phyloP scores from a whole-genome alignment of 108 stramenopile species.

The Stephanodiscus triporus region DNA sequence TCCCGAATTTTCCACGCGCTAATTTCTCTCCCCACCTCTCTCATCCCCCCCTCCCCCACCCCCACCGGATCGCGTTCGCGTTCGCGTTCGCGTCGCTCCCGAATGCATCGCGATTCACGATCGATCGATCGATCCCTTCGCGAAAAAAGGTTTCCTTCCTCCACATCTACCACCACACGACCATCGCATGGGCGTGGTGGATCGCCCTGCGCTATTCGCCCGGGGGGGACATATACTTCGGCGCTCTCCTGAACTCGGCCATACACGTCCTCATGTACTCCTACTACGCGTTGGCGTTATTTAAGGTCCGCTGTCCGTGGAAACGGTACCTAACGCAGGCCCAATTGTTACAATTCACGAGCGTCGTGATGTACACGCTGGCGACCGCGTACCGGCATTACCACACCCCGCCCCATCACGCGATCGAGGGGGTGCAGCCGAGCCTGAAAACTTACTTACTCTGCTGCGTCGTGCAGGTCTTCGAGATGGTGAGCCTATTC shows the following conservation, averaged over 20 bases:
- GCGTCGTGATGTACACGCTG: constrained; percentile 82
- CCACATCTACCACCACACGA: constrained; percentile 98
- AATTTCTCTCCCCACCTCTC: too few relatives aligned
- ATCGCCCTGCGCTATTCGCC: constrained; percentile 79
- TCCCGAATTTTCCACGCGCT: too few relatives aligned
- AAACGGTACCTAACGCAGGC: constrained; percentile 91
- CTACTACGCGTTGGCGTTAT: constrained; percentile 89
- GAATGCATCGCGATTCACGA: not conserved
- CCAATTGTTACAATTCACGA: constrained; percentile 96
- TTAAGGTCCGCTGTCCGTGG: constrained; percentile 89
- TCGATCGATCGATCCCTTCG: too few relatives aligned
- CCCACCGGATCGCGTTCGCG: too few relatives aligned
- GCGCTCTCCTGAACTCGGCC: constrained; percentile 93
- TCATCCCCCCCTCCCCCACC: too few relatives aligned
- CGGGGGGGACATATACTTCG: constrained; percentile 97
- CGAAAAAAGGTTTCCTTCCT: constrained; percentile 96
- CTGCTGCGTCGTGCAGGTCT: constrained; percentile 65
- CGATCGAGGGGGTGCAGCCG: constrained; percentile 44
- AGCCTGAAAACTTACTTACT: constrained; percentile 49
- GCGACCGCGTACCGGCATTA: constrained; percentile 49
- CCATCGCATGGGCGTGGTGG: constrained; percentile 96
- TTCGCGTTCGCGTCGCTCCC: too few relatives aligned
- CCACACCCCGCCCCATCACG: constrained; percentile 33
- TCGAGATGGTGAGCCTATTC: constrained; percentile 91
- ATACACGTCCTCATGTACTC: constrained; percentile 99